Evolutionary conservation across 306 rosid species (phyloP).

Genomic region (Lablab purpureus): DNA sequence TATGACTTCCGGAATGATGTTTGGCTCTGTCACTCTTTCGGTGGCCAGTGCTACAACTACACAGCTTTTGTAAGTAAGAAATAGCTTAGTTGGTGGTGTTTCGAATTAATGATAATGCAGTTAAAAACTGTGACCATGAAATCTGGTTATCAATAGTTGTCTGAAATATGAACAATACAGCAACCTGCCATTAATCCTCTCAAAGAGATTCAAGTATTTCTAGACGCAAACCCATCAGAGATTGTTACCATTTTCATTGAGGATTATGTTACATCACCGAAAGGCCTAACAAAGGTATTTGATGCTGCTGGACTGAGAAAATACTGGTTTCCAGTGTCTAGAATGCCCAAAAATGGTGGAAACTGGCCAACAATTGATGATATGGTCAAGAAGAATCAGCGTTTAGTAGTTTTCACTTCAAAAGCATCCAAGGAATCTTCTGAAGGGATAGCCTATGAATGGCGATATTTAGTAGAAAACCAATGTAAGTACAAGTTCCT

Average conservation of each 20-base stretch:
- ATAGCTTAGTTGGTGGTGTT: constrained; percentile 10
- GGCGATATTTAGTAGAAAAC: constrained; percentile 90
- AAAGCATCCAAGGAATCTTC: constrained; percentile 74
- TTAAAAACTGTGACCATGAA: constrained; percentile 15
- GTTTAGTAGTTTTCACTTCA: constrained; percentile 90
- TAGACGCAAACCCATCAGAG: constrained; percentile 80
- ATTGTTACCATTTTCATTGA: constrained; percentile 85
- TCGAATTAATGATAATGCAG: constrained; percentile 18
- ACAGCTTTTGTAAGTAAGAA: constrained; percentile 89
- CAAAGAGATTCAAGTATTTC: constrained; percentile 79
- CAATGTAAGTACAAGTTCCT: constrained; percentile 67
- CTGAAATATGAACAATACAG: constrained; percentile 52
- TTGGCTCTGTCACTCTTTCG: constrained; percentile 89
- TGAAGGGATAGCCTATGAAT: constrained; percentile 93
- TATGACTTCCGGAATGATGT: constrained; percentile 82
- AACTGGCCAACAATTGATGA: constrained; percentile 88
- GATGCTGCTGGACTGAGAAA: constrained; percentile 86
- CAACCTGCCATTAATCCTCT: constrained; percentile 88
- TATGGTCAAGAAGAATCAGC: constrained; percentile 81
- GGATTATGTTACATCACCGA: constrained; percentile 90
- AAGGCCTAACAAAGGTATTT: constrained; percentile 86
- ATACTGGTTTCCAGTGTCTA: constrained; percentile 87
- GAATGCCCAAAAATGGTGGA: constrained; percentile 88
- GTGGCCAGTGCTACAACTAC: constrained; percentile 82
- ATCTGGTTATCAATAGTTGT: constrained; percentile 31